Conservation (phyloP, 495 filamentous ascomycete species). For the Annulohypoxylon nitens region DNA sequence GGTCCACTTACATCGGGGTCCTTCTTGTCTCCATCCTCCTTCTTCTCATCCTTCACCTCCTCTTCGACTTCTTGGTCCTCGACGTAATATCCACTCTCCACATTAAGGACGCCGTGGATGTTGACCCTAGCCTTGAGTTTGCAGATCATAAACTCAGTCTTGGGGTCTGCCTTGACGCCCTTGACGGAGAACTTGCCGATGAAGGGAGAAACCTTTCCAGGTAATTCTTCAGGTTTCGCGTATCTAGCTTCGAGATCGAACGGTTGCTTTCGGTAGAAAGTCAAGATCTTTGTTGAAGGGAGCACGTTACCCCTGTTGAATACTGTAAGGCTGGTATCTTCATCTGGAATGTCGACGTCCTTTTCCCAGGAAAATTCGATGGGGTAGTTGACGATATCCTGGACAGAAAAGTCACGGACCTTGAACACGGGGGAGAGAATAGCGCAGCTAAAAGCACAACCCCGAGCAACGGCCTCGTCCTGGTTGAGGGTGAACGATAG, state of each 20-base stretch:
- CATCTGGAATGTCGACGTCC: constrained; percentile 97
- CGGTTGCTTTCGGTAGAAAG: constrained; percentile 97
- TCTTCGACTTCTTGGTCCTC: constrained; percentile 99
- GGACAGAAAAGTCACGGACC: constrained; percentile 96
- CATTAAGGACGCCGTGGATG: constrained; percentile 94
- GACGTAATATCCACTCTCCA: constrained; percentile 97
- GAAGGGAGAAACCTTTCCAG: constrained; percentile 92
- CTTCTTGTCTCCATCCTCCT: constrained; percentile 69
- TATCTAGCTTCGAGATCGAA: constrained; percentile 98
- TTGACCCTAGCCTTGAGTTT: constrained; percentile 99
- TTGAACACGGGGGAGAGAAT: constrained; percentile 98
- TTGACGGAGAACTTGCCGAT: constrained; percentile 97
- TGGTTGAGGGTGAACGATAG: constrained; percentile 98
- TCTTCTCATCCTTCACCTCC: constrained; percentile 77
- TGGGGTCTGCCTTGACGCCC: constrained; percentile 84
- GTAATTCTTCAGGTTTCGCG: constrained; percentile 85
- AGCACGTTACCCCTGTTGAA: constrained; percentile 98
- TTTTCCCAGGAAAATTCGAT: constrained; percentile 99
- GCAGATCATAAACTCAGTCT: constrained; percentile 98
- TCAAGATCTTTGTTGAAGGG: constrained; percentile 99
- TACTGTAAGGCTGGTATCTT: constrained; percentile 96
- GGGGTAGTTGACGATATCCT: constrained; percentile 97
- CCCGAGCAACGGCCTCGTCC: constrained; percentile 96
- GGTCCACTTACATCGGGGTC: constrained; percentile 76
- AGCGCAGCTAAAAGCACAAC: constrained; percentile 97